phyloP scores from a whole-genome alignment of 345 rosid genomes.

The Brassica nigra region DNA sequence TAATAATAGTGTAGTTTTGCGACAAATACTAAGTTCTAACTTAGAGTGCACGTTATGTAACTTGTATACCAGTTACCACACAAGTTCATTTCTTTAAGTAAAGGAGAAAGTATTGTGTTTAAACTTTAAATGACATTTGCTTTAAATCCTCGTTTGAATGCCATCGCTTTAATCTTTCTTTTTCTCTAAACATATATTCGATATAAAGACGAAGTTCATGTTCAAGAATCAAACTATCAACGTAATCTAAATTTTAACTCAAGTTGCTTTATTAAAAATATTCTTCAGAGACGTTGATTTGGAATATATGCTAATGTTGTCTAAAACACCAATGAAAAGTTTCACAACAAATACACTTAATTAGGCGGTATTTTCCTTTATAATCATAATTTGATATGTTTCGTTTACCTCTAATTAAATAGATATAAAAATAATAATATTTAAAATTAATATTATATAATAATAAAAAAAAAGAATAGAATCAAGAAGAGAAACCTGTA shows the following conservation, averaged over 20 bases:
- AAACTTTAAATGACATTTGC: conserved; percentile 11
- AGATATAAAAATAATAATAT: not conserved
- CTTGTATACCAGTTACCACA: conserved; percentile 18
- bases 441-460: not conserved
- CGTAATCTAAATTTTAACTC: conserved; percentile 29
- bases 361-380: not conserved
- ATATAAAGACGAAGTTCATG: conserved; percentile 20
- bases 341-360: not conserved
- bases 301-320: conserved; percentile 39
- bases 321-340: conserved; percentile 23
- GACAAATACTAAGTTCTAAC: not conserved
- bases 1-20: not conserved
- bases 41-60: conserved; percentile 26
- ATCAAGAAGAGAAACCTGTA: conserved; percentile 48
- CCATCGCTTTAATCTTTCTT: conserved; percentile 35
- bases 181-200: conserved; percentile 27
- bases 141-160: conserved; percentile 17
- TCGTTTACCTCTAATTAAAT: not conserved
- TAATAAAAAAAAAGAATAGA: not conserved
- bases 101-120: conserved; percentile 24
- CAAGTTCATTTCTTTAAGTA: conserved; percentile 1
- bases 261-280: conserved; percentile 28
- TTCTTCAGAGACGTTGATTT: conserved; percentile 25
- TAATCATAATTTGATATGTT: not conserved
- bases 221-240: conserved; percentile 26